Evolutionary conservation across 805 yeast genomes (phyloP), one percentile per base, ranked within the genome.

Genomic region (Yarrowia yakushimensis): DNA sequence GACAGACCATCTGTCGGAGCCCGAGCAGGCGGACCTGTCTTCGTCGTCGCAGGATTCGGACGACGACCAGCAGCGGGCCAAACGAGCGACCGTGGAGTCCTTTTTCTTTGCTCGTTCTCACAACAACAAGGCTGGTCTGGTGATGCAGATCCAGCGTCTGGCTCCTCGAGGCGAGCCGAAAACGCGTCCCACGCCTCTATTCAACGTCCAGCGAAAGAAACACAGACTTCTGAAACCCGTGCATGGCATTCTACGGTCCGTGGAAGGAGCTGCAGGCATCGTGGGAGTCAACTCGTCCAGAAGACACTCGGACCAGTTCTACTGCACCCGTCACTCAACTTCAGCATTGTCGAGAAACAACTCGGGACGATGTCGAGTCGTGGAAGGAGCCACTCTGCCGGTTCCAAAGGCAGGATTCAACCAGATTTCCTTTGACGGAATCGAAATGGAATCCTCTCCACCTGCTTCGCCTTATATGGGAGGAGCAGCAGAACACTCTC

Each of bases 161-260:
- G 61, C 46, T 1, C 28, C 28, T 20, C 18, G 22, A 15, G 33
- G 30, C 36, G 39, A 55, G 23, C 30, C 48, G 17, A 30, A 55
- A 11, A 27, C 48, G 25, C 46, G 48, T 20, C 61, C 61, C 30
- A 25, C 34, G 18, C 61, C 61, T 11, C 23, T 55, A 39, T 55
- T 55, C 48, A 55, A 55, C 42, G 46, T 55, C 10, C 61, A 55
- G 36, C 46, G 61, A 12, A 55, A 55, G 30, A 28, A 41, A 13
- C 61, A 55, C 61, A 23, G 48, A 2, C 48, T 55, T 28, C 28
- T 55, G 22, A 55, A 55, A 22, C 61, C 61, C 23, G 48, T 55
- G 22, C 61, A 55, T 12, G 61, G 61, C 15, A 55, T 55, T n/a
- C 27, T 55, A 27, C 34, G 48, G 15, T 39, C 61, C 8, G 48